Evolutionary conservation across 305 asterid species (phyloP).

Genomic region (Lippia alba): DNA sequence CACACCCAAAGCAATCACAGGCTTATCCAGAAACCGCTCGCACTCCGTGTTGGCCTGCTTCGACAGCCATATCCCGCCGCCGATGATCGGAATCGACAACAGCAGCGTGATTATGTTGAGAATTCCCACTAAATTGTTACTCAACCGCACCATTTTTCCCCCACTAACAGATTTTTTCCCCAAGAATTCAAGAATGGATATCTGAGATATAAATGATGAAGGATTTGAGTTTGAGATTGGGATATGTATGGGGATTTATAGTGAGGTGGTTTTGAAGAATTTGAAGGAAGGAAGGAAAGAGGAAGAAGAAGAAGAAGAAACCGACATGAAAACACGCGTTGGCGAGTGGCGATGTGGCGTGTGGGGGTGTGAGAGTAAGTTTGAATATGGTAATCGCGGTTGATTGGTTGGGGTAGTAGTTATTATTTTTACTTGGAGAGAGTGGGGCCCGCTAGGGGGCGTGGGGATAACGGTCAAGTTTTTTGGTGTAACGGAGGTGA

Average conservation of each 20-base stretch:
- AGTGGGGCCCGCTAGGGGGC: neutral
- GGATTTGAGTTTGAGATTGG: neutral
- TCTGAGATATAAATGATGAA: too few species aligned
- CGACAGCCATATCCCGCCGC: constrained; percentile 81
- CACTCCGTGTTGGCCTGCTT: constrained; percentile 72
- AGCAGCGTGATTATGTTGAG: constrained; percentile 68
- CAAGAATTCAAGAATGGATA: neutral
- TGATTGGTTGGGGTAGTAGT: too few species aligned
- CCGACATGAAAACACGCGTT: constrained; percentile 38
- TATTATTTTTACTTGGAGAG: neutral
- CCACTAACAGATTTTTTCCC: too few species aligned
- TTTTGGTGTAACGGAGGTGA: neutral
- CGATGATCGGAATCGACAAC: constrained; percentile 74
- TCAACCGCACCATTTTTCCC: constrained; percentile 60
- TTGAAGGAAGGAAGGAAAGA: neutral
- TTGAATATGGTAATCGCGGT: constrained; percentile 13
- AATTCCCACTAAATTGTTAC: constrained; percentile 73
- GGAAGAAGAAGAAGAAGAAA: constrained; percentile 1
- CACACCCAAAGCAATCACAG: constrained; percentile 76
- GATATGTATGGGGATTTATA: constrained; percentile 16
- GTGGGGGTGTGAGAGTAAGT: constrained; percentile 9
- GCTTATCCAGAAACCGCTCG: constrained; percentile 75
- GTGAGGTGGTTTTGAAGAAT: constrained; percentile 15
- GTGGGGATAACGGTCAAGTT: constrained; percentile 29
- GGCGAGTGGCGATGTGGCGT: constrained; percentile 32